Evolutionary conservation across 305 asterid species (phyloP).

Genomic region (Euphrasia arctica): DNA sequence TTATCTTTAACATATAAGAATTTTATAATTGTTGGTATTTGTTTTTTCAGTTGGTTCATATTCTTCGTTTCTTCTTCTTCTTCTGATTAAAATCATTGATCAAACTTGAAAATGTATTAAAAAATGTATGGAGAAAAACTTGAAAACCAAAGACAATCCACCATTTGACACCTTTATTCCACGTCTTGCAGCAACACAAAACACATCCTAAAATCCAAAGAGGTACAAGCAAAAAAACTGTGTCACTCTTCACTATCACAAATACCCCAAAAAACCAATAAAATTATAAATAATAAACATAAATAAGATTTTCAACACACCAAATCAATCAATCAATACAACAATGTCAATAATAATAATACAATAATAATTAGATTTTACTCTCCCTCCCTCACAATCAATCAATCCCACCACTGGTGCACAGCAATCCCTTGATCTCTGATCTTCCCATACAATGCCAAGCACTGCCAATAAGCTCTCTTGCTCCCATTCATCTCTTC

Average conservation of each 20-base stretch:
- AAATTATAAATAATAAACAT: too few relatives aligned
- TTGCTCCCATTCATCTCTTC: conserved; percentile 26
- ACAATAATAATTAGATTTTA: too few relatives aligned
- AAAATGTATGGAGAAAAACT: too few relatives aligned
- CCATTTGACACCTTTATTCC: background rate
- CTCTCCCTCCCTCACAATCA: conserved; percentile 23
- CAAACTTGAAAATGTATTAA: too few relatives aligned
- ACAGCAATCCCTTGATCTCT: conserved; percentile 77
- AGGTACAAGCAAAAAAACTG: too few relatives aligned
- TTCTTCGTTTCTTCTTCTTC: too few relatives aligned
- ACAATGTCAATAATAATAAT: background rate
- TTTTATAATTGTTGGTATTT: background rate
- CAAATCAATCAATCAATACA: background rate
- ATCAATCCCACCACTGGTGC: conserved; percentile 81
- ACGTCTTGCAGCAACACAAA: background rate
- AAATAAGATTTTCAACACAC: background rate
- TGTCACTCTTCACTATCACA: too few relatives aligned
- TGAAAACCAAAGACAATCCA: too few relatives aligned
- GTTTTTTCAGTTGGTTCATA: background rate
- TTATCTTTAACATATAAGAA: background rate
- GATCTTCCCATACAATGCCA: conserved; percentile 65
- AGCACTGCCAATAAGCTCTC: conserved; percentile 83
- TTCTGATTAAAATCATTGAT: too few relatives aligned
- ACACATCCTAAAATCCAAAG: background rate
- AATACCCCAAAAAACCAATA: too few relatives aligned